phyloP scores from a whole-genome alignment of 2,329 filamentous ascomycete species.

The Ambrosiella beaveri region DNA sequence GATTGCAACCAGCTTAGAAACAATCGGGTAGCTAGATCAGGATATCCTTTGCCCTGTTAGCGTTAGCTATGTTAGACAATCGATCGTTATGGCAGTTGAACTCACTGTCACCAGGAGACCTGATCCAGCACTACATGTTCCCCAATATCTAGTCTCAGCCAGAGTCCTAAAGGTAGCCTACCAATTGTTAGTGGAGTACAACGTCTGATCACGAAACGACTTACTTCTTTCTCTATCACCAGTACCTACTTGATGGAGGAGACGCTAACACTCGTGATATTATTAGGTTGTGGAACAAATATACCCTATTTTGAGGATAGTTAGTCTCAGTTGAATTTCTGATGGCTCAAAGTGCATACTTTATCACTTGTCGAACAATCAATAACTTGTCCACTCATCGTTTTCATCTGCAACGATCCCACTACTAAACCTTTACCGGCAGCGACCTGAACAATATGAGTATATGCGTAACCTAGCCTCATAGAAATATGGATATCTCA shows the following conservation, averaged over 20 bases:
- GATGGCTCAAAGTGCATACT: constrained; percentile 18
- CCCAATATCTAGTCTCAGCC: constrained; percentile 38
- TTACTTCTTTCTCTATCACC: constrained; percentile 63
- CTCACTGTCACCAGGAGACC: constrained; percentile 53
- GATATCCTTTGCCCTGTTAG: constrained; percentile 60
- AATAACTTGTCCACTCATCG: constrained; percentile 26
- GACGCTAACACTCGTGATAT: constrained; percentile 34
- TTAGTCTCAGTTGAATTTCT: neutral
- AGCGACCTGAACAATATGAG: constrained; percentile 35
- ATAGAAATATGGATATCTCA: too few relatives aligned
- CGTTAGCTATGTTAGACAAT: neutral
- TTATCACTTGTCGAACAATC: constrained; percentile 17
- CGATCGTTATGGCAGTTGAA: neutral
- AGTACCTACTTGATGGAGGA: constrained; percentile 43
- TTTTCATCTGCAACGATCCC: constrained; percentile 35
- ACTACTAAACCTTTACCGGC: constrained; percentile 54
- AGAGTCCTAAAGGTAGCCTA: constrained; percentile 58
- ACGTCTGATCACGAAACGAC: constrained; percentile 4
- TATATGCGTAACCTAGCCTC: neutral
- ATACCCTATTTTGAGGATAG: constrained; percentile 30
- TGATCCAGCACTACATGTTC: constrained; percentile 27
- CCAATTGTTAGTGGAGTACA: constrained; percentile 13
- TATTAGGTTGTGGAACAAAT: constrained; percentile 37
- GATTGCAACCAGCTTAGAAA: constrained; percentile 41
- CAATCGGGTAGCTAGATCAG: constrained; percentile 52